Evolutionary conservation across 2,329 filamentous ascomycete genomes (phyloP), one percentile per base, ranked within the genome.

Genomic region (Paecilomyces sp.): DNA sequence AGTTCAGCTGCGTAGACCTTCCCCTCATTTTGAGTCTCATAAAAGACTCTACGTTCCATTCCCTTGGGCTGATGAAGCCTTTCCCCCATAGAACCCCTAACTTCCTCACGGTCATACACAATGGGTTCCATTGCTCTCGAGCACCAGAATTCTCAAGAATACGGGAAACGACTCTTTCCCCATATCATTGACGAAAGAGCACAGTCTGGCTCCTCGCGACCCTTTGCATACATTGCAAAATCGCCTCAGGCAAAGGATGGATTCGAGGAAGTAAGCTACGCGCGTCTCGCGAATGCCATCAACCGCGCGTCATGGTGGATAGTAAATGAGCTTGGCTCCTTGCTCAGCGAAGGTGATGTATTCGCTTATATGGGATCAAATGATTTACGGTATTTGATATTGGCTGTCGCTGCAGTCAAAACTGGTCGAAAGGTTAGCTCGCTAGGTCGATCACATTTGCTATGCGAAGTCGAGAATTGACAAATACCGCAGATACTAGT

Each of bases 301-400:
- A 62, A 62, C 25, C 31, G 60, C 11, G 60, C 56, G 1, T 60
- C 60, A 12, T 58, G 60, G 60, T 62, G 60, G 60, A 51, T 62
- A 12, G 55, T 60, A 11, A 57, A 57, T 22, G 58, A 62, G 28
- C 34, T 25, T 6, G 8, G 24, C 22, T 11, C 34, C 15, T 41
- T 31, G 15, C 22, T 60, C 22, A 55, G 33, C 8, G 56, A 60
- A 3, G 58, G 56, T 24, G 58, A 57, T n/a, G 52, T 60, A 4
- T 62, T 60, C 54, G 60, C n/a, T 6, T 62, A 62, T 13, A 55
- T 62, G 58, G 60, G 60, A 9, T 55, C 56, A 22, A 47, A 50
- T 33, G 60, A 62, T 36, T 54, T 62, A 55, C 60, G 58, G 51
- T 62, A 62, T 60, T 30, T 62, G 30, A 47, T 57, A 11, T 56